These are phyloP conservation scores for Dinochytrium kinnereticum DNA, from an alignment of 371 early-diverging fungal species.

Conservation along the genomic window DNA sequence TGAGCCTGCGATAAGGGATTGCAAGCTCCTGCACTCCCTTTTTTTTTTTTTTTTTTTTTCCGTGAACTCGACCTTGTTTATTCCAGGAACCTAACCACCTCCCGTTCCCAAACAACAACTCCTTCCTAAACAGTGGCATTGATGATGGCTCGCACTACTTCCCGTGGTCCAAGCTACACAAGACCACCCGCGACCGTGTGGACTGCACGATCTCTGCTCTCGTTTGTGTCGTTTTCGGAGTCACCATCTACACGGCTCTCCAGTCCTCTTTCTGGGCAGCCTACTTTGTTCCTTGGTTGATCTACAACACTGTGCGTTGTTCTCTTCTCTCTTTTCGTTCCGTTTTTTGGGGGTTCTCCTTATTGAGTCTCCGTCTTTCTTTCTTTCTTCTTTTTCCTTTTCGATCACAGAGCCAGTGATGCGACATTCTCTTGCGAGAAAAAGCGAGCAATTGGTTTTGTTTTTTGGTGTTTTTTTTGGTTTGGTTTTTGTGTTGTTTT, in stretches of 20 bases:
- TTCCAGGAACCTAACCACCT: too few species aligned
- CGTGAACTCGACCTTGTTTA: neutral
- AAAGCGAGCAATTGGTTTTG: too few species aligned
- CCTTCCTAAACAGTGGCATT: conserved; percentile 24
- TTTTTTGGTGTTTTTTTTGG: too few species aligned
- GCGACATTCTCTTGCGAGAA: too few species aligned
- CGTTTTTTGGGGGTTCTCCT: neutral
- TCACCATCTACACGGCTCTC: conserved; percentile 24
- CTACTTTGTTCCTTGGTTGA: conserved; percentile 41
- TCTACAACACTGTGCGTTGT: conserved; percentile 42
- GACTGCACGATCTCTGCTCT: conserved; percentile 31
- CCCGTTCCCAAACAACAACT: too few species aligned
- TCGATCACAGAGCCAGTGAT: too few species aligned
- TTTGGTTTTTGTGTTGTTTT: too few species aligned
- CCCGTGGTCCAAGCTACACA: conserved; percentile 39
- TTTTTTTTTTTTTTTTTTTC: neutral
- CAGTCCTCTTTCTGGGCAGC: conserved; percentile 21
- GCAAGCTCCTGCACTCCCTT: neutral
- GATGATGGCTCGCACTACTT: conserved; percentile 41
- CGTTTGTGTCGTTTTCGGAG: conserved; percentile 31
- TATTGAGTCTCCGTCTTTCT: too few species aligned
- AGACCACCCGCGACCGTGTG: conserved; percentile 31
- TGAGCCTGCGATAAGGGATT: neutral
- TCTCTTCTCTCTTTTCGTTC: neutral
- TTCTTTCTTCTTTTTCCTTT: too few species aligned